Conservation (phyloP, 768 basidiomycete genomes). For the Candolleomyces eurysporus region DNA sequence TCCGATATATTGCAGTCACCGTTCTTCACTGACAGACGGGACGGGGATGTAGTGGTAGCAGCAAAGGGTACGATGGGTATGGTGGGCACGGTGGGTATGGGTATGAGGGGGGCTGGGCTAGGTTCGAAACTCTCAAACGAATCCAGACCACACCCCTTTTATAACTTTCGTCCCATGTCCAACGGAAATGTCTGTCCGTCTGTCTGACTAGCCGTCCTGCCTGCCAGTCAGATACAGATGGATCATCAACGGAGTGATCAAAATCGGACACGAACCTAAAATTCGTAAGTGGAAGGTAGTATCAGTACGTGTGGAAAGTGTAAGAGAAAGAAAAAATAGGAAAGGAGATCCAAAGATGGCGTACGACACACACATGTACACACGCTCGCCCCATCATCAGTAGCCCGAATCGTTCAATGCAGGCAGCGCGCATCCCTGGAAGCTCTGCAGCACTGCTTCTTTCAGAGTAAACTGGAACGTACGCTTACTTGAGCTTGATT, state of each 20-base stretch:
- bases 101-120: too few species aligned
- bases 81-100: neutral
- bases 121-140: too few species aligned
- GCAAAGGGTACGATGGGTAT: neutral
- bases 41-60: too few species aligned
- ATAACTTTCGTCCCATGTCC: neutral
- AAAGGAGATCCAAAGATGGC: neutral
- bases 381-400: neutral
- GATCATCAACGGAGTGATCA: conserved; percentile 1
- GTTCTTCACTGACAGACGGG: too few species aligned
- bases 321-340: neutral
- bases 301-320: neutral
- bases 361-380: neutral
- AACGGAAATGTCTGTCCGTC: neutral
- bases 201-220: neutral
- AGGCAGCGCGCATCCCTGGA: neutral
- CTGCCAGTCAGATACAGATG: neutral
- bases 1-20: too few species aligned
- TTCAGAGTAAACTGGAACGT: neutral
- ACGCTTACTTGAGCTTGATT: neutral
- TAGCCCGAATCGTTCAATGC: neutral
- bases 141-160: neutral
- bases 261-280: neutral
- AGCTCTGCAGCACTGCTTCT: neutral
- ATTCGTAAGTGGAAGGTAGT: neutral